Percentiles rank a stretch among this genome's conserved stretches.
phyloP scores from a whole-genome alignment of 2,329 filamentous ascomycete species.

The Arthroderma sp. region DNA sequence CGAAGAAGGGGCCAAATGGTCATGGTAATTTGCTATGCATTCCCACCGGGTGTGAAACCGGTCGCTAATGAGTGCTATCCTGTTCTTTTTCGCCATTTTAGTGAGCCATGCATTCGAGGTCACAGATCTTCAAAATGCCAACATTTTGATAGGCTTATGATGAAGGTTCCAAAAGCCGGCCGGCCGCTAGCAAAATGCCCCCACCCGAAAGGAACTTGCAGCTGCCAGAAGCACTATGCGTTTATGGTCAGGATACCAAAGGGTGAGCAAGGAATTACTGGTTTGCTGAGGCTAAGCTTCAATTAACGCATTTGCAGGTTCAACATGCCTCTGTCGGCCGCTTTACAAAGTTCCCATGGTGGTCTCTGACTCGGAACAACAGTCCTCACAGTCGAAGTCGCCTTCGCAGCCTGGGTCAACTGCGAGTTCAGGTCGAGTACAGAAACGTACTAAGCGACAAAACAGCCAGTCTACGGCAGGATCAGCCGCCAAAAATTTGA shows the following conservation, averaged over 20 bases:
- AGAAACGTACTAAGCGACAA: conserved; percentile 22
- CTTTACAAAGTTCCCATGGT: conserved; percentile 25
- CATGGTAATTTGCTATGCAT: conserved; percentile 23
- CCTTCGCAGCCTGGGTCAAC: conserved; percentile 10
- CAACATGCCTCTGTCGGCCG: conserved; percentile 29
- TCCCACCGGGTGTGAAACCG: neutral
- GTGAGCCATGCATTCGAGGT: conserved; percentile 36
- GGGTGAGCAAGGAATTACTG: conserved; percentile 17
- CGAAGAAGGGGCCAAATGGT: conserved; percentile 33
- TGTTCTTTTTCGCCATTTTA: conserved; percentile 9
- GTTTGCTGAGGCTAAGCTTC: neutral
- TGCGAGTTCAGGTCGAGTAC: conserved; percentile 19
- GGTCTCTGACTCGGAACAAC: conserved; percentile 13
- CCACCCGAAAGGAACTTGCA: conserved; percentile 31
- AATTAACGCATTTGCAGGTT: conserved; percentile 18
- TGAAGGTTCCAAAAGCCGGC: conserved; percentile 37
- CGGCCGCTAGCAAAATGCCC: conserved; percentile 35
- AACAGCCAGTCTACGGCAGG: conserved; percentile 23
- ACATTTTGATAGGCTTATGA: conserved; percentile 36
- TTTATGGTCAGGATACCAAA: conserved; percentile 34
- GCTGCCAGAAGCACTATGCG: conserved; percentile 28
- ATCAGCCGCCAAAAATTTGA: conserved; percentile 22
- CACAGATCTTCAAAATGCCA: conserved; percentile 38
- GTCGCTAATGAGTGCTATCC: neutral
- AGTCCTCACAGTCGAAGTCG: conserved; percentile 1